Evolutionary conservation across 345 rosid species (phyloP), one percentile per base, ranked within the genome.

Genomic region (Hypericum perforatum): DNA sequence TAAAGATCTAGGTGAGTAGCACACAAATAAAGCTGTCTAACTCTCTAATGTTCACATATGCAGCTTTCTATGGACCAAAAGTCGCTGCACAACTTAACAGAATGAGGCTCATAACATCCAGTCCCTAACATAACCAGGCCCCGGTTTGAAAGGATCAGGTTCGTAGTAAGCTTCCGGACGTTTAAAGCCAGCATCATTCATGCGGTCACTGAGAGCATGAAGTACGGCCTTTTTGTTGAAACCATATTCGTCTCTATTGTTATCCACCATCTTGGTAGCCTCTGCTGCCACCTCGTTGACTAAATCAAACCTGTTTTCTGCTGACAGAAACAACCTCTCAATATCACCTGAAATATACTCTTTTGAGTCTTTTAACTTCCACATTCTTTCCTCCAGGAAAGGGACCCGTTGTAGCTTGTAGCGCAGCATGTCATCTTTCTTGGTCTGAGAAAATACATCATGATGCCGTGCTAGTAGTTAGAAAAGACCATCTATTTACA

Each of bases 241-340:
- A 16, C 98, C 98, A 5, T 84, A 91, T 12, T 74, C 87, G 0
- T 86, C 89, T 60, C 81, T 62, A 78, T 91, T 81, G 60, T 41
- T 78, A 49, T 84, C 86, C 2, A 86, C 80, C 15, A 80, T 80
- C 68, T 79, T 84, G 5, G 58, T 84, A 13, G 98, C 98, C 71
- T 90, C 94, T 5, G 96, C 92, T 7, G 91, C 96, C 0, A 90
- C 75, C 38, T 82, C 85, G 1, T 90, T 86, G 40, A 90, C 81
- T 45, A 91, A 86, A 43, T 79, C 84, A 37, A 71, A 91, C 14
- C 82, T 68, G 45, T 84, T 91, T 46, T 84, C 94, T 69, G 84
- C 97, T 0, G 86, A 77, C 44, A 76, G 66, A 74, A 84, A 58
- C 38, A 91, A 58, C 63, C 80, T 70, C 58, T 86, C 77, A 6